Base-by-base conservation (phyloP, 495 filamentous ascomycete genomes). In the Tuber umbilicatum region DNA sequence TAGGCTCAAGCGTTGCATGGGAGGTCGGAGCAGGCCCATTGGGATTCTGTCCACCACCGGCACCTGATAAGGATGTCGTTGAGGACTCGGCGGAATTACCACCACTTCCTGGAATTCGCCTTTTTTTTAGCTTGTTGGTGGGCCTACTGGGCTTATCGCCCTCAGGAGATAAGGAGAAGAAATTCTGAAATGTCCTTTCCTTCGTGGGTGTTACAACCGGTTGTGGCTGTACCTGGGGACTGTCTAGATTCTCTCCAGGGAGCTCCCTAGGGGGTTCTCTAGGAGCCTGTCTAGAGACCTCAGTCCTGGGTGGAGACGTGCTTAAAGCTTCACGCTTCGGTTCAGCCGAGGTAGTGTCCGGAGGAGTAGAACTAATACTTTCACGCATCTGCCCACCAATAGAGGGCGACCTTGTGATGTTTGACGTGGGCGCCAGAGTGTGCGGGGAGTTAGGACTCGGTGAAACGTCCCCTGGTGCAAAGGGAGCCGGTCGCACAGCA, bases 61-160 rank as follows among this genome's bases (percentile, higher is more conserved):
- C 84, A 42, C 84, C 85, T 42, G 88, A 86, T 23, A 97, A 84
- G 4, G 93, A 97, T 1, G 90, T 87, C 10, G 89, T 89, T 10
- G 94, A 97, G 75, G 92, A 95, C 74, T 97, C 92, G 1, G 94
- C 93, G 78, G 93, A 96, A 41, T 88, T 89, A 77, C 92, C 93
- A 27, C 89, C 86, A 79, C 91, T 92, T 27, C 89, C 89, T 2
- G 90, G 89, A 40, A 91, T 85, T 55, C 91, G 88, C 84, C 91
- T 94, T 84, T 97, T 97, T 81, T 88, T 90, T 76, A 97, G 83
- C 83, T 94, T 94, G 76, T 96, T 97, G 2, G 92, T 91, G 80
- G 90, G 90, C 68, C 91, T 87, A 21, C 87, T 88, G 73, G 87
- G 88, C 55, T 86, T 85, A 42, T 92, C 92, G 68, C 86, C 86